Conservation (phyloP, 1,284 basidiomycete genomes). For the Chalciporus piperatoides region DNA sequence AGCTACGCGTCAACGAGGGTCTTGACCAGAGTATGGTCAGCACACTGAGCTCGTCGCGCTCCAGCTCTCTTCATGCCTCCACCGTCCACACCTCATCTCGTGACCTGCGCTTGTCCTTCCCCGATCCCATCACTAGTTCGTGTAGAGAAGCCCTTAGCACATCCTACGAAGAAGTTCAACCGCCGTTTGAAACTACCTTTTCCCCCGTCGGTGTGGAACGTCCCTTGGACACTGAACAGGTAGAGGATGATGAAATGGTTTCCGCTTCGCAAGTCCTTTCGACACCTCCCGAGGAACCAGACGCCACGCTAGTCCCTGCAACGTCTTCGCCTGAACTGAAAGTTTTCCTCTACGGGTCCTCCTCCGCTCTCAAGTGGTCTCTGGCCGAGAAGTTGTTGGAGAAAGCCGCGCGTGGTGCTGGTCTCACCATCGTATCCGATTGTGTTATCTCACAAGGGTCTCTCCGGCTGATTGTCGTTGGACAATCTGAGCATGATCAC, state of each 20-base stretch:
- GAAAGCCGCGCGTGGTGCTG: constrained; percentile 35
- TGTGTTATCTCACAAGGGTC: constrained; percentile 23
- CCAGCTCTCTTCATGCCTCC: constrained; percentile 51
- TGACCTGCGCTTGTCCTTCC: constrained; percentile 73
- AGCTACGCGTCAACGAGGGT: constrained; percentile 62
- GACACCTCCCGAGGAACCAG: constrained; percentile 33
- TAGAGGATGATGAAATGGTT: constrained; percentile 28
- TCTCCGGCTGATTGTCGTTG: constrained; percentile 22
- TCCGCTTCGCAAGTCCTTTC: constrained; percentile 19
- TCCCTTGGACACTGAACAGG: constrained; percentile 8
- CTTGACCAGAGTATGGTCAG: constrained; percentile 77
- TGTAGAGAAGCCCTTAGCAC: constrained; percentile 37
- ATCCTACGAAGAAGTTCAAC: constrained; percentile 29
- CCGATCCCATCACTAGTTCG: constrained; percentile 69
- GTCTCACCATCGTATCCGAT: constrained; percentile 20
- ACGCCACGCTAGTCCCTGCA: constrained; percentile 16
- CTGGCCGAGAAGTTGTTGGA: constrained; percentile 53
- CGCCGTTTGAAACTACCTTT: constrained; percentile 10
- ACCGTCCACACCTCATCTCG: constrained; percentile 56
- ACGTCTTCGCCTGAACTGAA: constrained; percentile 44
- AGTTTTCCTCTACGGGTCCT: constrained; percentile 59
- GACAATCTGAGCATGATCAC: constrained; percentile 20
- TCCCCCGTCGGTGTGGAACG: constrained; percentile 19
- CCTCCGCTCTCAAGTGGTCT: constrained; percentile 53
- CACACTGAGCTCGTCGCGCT: constrained; percentile 66